These are phyloP conservation scores for Aspergillus sergii DNA, from an alignment of 2,329 filamentous ascomycete genomes.

Conservation along the genomic window DNA sequence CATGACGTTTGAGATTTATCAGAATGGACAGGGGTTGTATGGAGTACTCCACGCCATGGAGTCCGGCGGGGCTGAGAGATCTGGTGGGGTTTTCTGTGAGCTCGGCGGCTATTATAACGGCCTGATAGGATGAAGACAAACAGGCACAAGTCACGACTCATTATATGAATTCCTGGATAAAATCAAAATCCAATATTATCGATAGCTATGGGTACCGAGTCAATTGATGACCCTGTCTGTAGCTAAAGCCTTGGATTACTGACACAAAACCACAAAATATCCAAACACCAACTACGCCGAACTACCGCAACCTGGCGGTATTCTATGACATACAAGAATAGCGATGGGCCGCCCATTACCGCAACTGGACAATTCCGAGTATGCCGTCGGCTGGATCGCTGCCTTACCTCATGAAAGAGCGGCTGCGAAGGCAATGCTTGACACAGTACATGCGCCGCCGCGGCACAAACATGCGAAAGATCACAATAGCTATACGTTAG, in stretches of 20 bases:
- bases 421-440: neutral
- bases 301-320: neutral
- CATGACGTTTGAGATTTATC: neutral
- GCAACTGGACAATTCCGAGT: neutral
- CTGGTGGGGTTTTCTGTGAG: neutral
- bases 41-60: neutral
- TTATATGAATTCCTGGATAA: neutral
- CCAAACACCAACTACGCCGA: neutral
- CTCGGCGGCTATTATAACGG: neutral
- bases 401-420: neutral
- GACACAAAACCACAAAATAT: neutral
- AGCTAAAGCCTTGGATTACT: neutral
- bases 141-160: neutral
- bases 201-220: neutral
- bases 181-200: neutral
- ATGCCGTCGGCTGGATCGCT: constrained; percentile 1
- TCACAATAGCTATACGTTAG: neutral
- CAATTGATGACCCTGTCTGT: neutral
- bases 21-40: too few relatives aligned
- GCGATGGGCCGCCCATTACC: neutral
- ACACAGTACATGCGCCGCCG: neutral
- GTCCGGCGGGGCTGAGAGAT: neutral
- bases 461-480: neutral
- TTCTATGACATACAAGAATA: neutral
- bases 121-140: neutral